Conservation (phyloP, 2,329 filamentous ascomycete species). For the Trematosphaeria pertusa region DNA sequence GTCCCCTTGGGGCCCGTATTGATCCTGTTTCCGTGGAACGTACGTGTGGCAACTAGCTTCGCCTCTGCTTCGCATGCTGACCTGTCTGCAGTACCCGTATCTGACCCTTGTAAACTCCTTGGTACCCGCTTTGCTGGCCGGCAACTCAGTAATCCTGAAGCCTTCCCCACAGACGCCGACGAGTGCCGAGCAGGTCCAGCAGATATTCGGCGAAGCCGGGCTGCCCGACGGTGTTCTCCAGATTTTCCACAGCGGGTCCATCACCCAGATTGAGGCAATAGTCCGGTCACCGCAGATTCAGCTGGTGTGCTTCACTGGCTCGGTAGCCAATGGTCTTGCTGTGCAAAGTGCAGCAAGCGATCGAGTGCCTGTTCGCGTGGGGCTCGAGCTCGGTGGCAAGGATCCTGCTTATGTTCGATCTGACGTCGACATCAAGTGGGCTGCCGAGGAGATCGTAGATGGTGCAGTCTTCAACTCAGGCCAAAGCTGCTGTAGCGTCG, state of each 20-base stretch:
- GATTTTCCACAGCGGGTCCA: constrained; percentile 88
- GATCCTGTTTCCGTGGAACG: constrained; percentile 95
- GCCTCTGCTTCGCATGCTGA: too few species aligned
- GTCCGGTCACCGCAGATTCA: constrained; percentile 78
- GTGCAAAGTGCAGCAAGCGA: constrained; percentile 86
- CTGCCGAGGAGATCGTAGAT: constrained; percentile 92
- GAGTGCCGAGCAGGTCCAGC: constrained; percentile 81
- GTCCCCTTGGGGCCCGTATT: constrained; percentile 86
- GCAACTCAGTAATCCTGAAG: constrained; percentile 92
- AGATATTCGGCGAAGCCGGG: constrained; percentile 80
- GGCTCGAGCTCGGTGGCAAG: constrained; percentile 92
- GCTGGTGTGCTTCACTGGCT: constrained; percentile 91
- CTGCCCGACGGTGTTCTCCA: constrained; percentile 85
- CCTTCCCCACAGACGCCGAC: constrained; percentile 95
- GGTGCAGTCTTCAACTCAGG: constrained; percentile 97
- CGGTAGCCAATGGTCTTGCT: constrained; percentile 83
- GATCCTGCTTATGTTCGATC: constrained; percentile 88
- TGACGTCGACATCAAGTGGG: constrained; percentile 90
- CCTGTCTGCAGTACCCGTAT: constrained; percentile 88
- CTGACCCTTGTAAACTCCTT: constrained; percentile 91
- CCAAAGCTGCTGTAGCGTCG: constrained; percentile 95
- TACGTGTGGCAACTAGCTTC: constrained; percentile 58
- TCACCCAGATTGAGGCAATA: constrained; percentile 76
- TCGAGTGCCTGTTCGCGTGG: constrained; percentile 79
- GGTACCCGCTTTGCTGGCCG: constrained; percentile 86